A percentile compares a stretch with the other conserved stretches of the same genome.
phyloP scores from a whole-genome alignment of 305 asterid species.

The Ajuga reptans region DNA sequence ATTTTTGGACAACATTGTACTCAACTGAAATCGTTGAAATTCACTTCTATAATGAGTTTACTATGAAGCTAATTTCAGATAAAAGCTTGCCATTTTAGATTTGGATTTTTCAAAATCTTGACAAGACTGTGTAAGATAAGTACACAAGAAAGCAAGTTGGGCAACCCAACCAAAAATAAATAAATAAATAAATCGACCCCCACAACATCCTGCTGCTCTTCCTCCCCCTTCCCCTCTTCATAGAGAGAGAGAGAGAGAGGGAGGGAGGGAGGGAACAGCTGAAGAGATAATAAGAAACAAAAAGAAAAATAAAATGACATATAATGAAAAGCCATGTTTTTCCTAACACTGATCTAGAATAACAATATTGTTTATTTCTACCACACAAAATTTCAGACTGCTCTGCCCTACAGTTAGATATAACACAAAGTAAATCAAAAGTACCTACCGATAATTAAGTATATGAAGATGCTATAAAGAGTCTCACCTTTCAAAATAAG shows the following conservation, averaged over 20 bases:
- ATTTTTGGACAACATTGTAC: background rate
- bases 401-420: background rate
- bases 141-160: background rate
- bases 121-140: background rate
- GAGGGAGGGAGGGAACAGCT: too few species aligned
- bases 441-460: background rate
- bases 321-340: background rate
- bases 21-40: background rate
- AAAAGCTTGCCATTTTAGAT: background rate
- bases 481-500: slow-evolving; percentile 72
- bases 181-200: too few species aligned
- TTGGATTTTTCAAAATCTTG: background rate
- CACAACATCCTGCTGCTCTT: too few species aligned
- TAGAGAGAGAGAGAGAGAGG: too few species aligned
- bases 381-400: background rate
- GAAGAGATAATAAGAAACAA: too few species aligned
- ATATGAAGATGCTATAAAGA: slow-evolving; percentile 17
- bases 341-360: background rate
- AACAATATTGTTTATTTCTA: background rate
- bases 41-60: background rate
- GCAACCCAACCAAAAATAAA: too few species aligned
- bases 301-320: too few species aligned
- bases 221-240: too few species aligned
- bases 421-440: background rate
- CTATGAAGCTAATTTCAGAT: slow-evolving; percentile 3